Percentiles rank a stretch among this genome's conserved stretches.
Conservation (phyloP, 2,329 filamentous ascomycete species). For the Trichoderma sp. region DNA sequence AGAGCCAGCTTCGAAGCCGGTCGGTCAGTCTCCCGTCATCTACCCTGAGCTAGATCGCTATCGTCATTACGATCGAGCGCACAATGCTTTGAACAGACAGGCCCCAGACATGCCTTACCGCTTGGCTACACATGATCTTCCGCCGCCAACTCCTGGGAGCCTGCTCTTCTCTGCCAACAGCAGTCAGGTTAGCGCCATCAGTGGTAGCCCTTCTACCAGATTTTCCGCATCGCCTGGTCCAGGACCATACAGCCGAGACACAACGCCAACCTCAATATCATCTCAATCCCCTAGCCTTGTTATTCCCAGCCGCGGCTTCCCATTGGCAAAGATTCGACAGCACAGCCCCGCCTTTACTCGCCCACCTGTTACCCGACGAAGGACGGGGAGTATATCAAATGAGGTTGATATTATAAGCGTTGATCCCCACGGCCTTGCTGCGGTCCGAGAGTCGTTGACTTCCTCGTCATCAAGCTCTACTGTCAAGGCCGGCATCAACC, state of each 20-base stretch:
- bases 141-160: slow-evolving; percentile 59
- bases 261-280: slow-evolving; percentile 74
- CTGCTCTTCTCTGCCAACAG: slow-evolving; percentile 56
- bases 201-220: slow-evolving; percentile 69
- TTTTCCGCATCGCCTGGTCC: slow-evolving; percentile 71
- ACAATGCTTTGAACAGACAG: slow-evolving; percentile 33
- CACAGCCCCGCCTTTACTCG: slow-evolving; percentile 54
- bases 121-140: slow-evolving; percentile 61
- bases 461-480: slow-evolving; percentile 73
- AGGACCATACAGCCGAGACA: slow-evolving; percentile 70
- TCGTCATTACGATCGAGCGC: slow-evolving; percentile 43
- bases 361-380: slow-evolving; percentile 59
- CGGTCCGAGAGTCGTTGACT: slow-evolving; percentile 65
- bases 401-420: slow-evolving; percentile 45
- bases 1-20: slow-evolving; percentile 38
- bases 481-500: slow-evolving; percentile 49
- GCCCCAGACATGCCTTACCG: slow-evolving; percentile 51
- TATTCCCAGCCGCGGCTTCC: slow-evolving; percentile 45
- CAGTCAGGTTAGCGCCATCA: slow-evolving; percentile 57
- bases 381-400: slow-evolving; percentile 53
- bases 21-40: slow-evolving; percentile 44
- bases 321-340: slow-evolving; percentile 47
- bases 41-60: slow-evolving; percentile 64
- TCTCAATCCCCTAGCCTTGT: slow-evolving; percentile 68
- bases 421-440: slow-evolving; percentile 58